Evolutionary conservation across 208 protist species (phyloP).

Genomic region (Crithidia bombi): DNA sequence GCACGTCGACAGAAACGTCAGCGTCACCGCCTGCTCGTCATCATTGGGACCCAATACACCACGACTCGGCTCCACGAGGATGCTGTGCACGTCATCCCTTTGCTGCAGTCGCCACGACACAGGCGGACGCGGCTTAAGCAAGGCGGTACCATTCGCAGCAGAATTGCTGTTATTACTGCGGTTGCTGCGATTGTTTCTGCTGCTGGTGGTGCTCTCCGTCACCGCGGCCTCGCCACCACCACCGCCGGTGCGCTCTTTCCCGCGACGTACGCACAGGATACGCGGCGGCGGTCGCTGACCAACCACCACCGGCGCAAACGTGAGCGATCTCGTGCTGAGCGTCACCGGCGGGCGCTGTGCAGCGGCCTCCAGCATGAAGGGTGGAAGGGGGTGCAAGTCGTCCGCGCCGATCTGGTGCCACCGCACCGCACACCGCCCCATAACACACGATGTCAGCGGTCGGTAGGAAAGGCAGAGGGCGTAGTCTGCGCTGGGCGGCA

Average conservation of each 20-base stretch:
- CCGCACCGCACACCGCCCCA: conserved; percentile 42
- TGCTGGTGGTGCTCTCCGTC: neutral
- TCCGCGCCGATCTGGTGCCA: conserved; percentile 81
- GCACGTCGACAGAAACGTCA: conserved; percentile 72
- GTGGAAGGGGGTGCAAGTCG: conserved; percentile 66
- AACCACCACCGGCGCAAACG: conserved; percentile 67
- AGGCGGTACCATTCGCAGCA: conserved; percentile 17
- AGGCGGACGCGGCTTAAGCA: conserved; percentile 16
- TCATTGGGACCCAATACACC: conserved; percentile 54
- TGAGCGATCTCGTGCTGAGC: conserved; percentile 36
- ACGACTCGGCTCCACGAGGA: conserved; percentile 63
- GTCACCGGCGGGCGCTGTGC: conserved; percentile 43
- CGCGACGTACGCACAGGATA: conserved; percentile 51
- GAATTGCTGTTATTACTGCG: conserved; percentile 3
- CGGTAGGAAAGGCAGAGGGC: conserved; percentile 30
- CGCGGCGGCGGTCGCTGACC: conserved; percentile 52
- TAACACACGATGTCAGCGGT: conserved; percentile 16
- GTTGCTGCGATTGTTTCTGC: neutral
- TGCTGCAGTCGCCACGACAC: conserved; percentile 29
- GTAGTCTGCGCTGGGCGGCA: conserved; percentile 34
- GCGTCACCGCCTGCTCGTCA: conserved; percentile 53
- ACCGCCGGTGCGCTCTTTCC: conserved; percentile 11
- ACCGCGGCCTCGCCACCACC: neutral
- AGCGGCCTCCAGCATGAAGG: conserved; percentile 54
- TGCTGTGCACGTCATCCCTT: conserved; percentile 32